Percentiles rank a stretch among this genome's conserved stretches.
phyloP scores from a whole-genome alignment of 2,329 filamentous ascomycete species.

The Colletotrichum lentis region DNA sequence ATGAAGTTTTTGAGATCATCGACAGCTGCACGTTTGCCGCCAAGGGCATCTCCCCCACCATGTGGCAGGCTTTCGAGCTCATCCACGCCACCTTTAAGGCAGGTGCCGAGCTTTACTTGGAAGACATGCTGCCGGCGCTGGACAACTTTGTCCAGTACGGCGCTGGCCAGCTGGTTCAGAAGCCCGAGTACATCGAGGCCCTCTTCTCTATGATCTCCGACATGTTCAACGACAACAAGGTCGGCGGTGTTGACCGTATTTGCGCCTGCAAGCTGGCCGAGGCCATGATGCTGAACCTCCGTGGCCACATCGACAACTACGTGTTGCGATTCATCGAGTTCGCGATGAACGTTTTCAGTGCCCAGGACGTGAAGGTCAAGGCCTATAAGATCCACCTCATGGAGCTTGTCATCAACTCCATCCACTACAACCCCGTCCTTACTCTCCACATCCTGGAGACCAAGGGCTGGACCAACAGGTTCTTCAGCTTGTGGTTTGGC shows the following conservation, averaged over 20 bases:
- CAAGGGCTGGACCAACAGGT: conserved; percentile 96
- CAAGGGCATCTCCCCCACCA: conserved; percentile 92
- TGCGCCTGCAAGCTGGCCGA: conserved; percentile 98
- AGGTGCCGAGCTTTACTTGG: conserved; percentile 94
- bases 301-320: conserved; percentile 86
- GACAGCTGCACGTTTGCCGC: conserved; percentile 99
- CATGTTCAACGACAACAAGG: conserved; percentile 92
- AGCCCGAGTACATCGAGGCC: conserved; percentile 85
- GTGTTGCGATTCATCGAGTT: conserved; percentile 88
- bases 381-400: conserved; percentile 95
- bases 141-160: conserved; percentile 99
- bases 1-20: conserved; percentile 98
- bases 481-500: conserved; percentile 98
- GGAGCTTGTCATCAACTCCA: conserved; percentile 98
- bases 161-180: conserved; percentile 79
- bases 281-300: conserved; percentile 94
- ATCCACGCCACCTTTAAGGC: conserved; percentile 98
- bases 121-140: conserved; percentile 97
- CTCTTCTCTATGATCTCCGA: conserved; percentile 93
- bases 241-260: conserved; percentile 92
- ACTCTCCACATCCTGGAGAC: conserved; percentile 87
- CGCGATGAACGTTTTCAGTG: conserved; percentile 82
- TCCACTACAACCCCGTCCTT: conserved; percentile 94
- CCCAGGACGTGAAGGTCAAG: conserved; percentile 84
- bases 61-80: conserved; percentile 98